Base-by-base conservation (phyloP, 176 grass and related monocot genomes). In the Carex pumila region DNA sequence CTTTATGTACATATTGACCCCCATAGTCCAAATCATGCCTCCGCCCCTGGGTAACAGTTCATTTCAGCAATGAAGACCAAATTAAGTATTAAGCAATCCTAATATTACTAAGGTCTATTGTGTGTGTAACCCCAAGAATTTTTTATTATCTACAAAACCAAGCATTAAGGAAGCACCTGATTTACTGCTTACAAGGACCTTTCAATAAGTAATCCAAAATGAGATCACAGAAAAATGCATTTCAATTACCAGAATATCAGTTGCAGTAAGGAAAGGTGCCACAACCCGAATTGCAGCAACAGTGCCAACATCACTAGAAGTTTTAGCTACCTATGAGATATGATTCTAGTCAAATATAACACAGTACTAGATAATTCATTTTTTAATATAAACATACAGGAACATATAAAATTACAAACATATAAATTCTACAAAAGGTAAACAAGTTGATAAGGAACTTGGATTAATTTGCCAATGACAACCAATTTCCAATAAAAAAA, bases 201-300 rank as follows among this genome's bases (percentile, higher is more conserved):
- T 32, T 77, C 52, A 56, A 77, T 7, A 64, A 64, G 7, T 59
- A 41, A 63, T 10, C 17, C 55, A 36, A 81, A 81, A 64, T 43
- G 39, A 62, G 12, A 81, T 29, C 58, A 81, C 15, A 81, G 37
- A 81, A 29, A 22, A 81, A 41, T 25, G 11, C 12, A 14, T 81
- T 63, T 81, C n/a, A 63, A 87, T 76, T 95, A 99, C 96, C 91
- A 99, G 81, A 88, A 95, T 86, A 88, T 99, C 96, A 90, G 89
- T 92, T 65, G 93, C 88, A 54, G 73, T 89, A 79, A 99, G 85
- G 5, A 89, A 62, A 86, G 89, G 87, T 39, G 89, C 86, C 87
- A 98, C 90, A 90, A 85, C 79, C 39, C 93, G 85, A 79, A 98
- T 85, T 21, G 96, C 96, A 79, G 88, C 92, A 83, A 92, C 93